Percentiles rank a stretch among this genome's conserved stretches.
Conservation (phyloP, 805 yeast genomes). For the Starmerella powellii region DNA sequence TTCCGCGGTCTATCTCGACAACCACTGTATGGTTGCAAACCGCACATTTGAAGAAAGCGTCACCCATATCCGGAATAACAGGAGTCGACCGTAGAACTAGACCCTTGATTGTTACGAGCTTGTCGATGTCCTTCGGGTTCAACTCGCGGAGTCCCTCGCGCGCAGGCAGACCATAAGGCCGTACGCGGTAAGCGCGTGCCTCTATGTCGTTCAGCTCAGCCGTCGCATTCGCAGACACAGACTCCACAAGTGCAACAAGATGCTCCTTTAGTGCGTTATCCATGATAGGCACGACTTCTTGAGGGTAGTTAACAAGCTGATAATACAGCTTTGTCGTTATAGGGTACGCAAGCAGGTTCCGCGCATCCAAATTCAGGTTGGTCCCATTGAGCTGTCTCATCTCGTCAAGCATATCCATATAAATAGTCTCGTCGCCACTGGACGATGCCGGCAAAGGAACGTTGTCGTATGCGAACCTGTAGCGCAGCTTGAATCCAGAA, state of each 20-base stretch:
- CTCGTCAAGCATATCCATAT: slow-evolving; percentile 56
- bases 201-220: slow-evolving; percentile 56
- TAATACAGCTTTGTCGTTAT: slow-evolving; percentile 67
- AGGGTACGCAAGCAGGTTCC: slow-evolving; percentile 63
- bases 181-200: slow-evolving; percentile 67
- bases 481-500: slow-evolving; percentile 68
- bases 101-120: slow-evolving; percentile 82
- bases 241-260: slow-evolving; percentile 41
- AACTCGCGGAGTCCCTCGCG: slow-evolving; percentile 75
- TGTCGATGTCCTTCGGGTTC: slow-evolving; percentile 90
- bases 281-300: slow-evolving; percentile 94
- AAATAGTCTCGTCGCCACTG: slow-evolving; percentile 58
- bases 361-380: slow-evolving; percentile 73
- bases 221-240: slow-evolving; percentile 22
- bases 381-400: slow-evolving; percentile 72
- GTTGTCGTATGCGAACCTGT: slow-evolving; percentile 46
- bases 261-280: slow-evolving; percentile 90
- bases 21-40: slow-evolving; percentile 88
- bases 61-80: slow-evolving; percentile 94
- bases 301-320: slow-evolving; percentile 85
- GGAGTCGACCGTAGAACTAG: slow-evolving; percentile 79
- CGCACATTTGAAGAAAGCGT: slow-evolving; percentile 87
- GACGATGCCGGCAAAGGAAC: slow-evolving; percentile 23
- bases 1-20: slow-evolving; percentile 89
- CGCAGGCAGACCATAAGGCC: slow-evolving; percentile 74